phyloP scores from a whole-genome alignment of 306 rosid genomes.

The Vicia faba region DNA sequence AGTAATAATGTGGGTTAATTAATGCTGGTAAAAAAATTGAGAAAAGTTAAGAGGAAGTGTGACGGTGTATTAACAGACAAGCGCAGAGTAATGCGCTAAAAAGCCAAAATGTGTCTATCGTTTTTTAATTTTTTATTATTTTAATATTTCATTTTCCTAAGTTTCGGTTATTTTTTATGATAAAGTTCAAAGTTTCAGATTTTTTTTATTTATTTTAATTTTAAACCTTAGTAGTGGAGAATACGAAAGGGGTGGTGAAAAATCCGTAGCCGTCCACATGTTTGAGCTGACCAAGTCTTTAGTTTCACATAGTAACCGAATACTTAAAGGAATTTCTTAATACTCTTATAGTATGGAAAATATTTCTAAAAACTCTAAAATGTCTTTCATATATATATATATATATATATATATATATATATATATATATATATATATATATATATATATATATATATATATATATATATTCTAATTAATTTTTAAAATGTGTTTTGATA shows the following conservation, averaged over 20 bases:
- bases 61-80: conserved; percentile 29
- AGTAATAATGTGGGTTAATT: not conserved
- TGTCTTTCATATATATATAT: too few relatives aligned
- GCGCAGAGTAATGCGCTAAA: conserved; percentile 19
- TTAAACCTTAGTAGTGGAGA: conserved; percentile 23
- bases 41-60: conserved; percentile 10
- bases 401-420: too few relatives aligned
- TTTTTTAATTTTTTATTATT: conserved; percentile 1
- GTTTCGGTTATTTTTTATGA: too few relatives aligned
- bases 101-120: conserved; percentile 18
- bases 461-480: too few relatives aligned
- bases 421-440: too few relatives aligned
- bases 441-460: too few relatives aligned
- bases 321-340: too few relatives aligned
- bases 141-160: too few relatives aligned
- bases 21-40: not conserved
- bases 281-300: conserved; percentile 39
- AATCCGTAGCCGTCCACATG: conserved; percentile 36
- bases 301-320: conserved; percentile 10
- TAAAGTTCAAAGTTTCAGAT: not conserved
- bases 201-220: not conserved
- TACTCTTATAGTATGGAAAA: too few relatives aligned
- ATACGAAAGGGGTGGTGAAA: conserved; percentile 22
- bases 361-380: too few relatives aligned
- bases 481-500: too few relatives aligned